Conservation (phyloP, 2,329 filamentous ascomycete species). For the Pezicula rhizophila region DNA sequence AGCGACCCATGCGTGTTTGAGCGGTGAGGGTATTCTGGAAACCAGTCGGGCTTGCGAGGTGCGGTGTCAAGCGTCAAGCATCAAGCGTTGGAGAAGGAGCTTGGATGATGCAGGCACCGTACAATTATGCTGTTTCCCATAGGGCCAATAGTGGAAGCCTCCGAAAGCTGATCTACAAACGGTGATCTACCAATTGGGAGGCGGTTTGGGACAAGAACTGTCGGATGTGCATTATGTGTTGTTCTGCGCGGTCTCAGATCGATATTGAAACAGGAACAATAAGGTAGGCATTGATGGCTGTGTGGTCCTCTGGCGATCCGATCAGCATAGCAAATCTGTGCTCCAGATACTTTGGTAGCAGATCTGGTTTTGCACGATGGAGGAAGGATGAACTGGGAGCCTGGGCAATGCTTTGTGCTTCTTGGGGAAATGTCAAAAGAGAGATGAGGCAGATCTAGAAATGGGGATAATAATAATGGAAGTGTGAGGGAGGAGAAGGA, state of each 20-base stretch:
- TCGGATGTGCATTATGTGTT: background rate
- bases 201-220: constrained; percentile 2
- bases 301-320: too few species aligned
- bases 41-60: constrained; percentile 11
- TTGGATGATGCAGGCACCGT: constrained; percentile 13
- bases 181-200: constrained; percentile 20
- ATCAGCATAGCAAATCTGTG: too few species aligned
- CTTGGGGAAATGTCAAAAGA: background rate
- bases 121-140: constrained; percentile 17
- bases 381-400: background rate
- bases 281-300: too few species aligned
- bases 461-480: too few species aligned
- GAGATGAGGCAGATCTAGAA: too few species aligned
- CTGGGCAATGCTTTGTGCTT: background rate
- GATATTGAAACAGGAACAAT: background rate
- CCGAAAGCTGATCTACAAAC: constrained; percentile 21
- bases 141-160: constrained; percentile 10
- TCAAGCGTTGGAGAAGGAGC: constrained; percentile 14
- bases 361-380: background rate
- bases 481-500: too few species aligned
- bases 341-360: background rate
- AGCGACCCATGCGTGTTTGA: constrained; percentile 24
- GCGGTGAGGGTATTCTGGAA: constrained; percentile 24
- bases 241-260: background rate
- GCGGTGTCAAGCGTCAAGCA: constrained; percentile 8